These are phyloP conservation scores for Galerina marginata DNA, from an alignment of 768 basidiomycete genomes.

Conservation along the genomic window DNA sequence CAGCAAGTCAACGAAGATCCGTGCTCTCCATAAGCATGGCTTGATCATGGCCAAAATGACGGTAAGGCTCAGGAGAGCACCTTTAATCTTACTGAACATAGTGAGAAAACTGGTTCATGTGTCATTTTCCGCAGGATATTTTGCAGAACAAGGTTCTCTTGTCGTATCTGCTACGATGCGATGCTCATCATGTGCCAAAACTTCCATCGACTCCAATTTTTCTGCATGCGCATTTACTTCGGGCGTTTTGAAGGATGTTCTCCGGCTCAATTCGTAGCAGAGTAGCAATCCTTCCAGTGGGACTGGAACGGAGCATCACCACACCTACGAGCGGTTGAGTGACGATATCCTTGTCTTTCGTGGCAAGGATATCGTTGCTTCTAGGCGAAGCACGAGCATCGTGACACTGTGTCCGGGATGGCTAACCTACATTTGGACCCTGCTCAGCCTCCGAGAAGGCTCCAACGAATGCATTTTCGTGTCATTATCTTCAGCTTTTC, in stretches of 20 bases:
- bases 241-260: slow-evolving; percentile 6
- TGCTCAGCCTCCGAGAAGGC: neutral
- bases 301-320: neutral
- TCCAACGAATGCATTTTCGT: neutral
- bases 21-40: slow-evolving; percentile 43
- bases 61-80: no score
- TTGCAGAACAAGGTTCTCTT: no score
- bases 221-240: slow-evolving; percentile 7
- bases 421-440: neutral
- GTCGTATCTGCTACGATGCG: neutral
- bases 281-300: neutral
- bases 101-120: no score
- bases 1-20: slow-evolving; percentile 45
- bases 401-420: neutral
- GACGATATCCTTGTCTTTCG: neutral
- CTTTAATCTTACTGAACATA: no score
- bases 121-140: no score
- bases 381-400: slow-evolving; percentile 1
- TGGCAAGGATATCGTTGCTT: neutral
- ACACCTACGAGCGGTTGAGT: no score
- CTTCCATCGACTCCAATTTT: neutral
- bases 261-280: neutral
- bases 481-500: neutral
- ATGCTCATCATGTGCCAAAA: neutral
- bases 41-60: slow-evolving; percentile 8